Evolutionary conservation across 2,329 filamentous ascomycete species (phyloP).

Genomic region (Phaeoacremonium minimum): DNA sequence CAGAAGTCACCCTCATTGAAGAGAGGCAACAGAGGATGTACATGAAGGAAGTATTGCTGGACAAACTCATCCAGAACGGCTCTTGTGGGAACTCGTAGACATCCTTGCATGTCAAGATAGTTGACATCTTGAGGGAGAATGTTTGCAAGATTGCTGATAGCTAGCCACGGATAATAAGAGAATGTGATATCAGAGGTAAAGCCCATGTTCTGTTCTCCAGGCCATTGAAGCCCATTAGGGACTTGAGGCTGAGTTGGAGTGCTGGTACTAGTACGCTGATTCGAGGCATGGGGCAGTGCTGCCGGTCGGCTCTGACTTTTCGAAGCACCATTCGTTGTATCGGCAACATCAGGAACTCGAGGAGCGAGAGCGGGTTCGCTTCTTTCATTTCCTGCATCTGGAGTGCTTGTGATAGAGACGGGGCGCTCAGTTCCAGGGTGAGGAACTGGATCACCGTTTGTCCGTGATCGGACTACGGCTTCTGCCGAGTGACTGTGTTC

Average conservation of each 20-base stretch:
- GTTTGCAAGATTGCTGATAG: constrained; percentile 28
- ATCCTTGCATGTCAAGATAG: constrained; percentile 40
- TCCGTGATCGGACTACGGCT: too few species aligned
- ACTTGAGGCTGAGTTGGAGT: constrained; percentile 10
- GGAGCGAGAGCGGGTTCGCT: too few species aligned
- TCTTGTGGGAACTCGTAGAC: constrained; percentile 36
- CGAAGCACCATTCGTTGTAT: too few species aligned
- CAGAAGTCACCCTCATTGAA: constrained; percentile 43
- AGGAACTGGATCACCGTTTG: too few species aligned
- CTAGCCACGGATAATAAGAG: constrained; percentile 37
- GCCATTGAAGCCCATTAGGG: constrained; percentile 13
- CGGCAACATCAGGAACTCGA: too few species aligned
- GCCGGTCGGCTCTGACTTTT: too few species aligned
- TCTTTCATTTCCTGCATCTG: too few species aligned
- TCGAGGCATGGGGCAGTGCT: too few species aligned
- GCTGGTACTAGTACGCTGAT: too few species aligned
- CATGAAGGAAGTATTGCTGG: constrained; percentile 40
- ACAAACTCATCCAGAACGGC: constrained; percentile 41
- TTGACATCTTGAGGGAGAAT: constrained; percentile 40
- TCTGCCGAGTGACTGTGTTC: too few species aligned
- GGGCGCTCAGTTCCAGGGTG: too few species aligned
- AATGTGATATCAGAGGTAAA: constrained; percentile 31
- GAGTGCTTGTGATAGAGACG: too few species aligned
- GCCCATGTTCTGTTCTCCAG: constrained; percentile 18
- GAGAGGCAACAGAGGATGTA: constrained; percentile 39